Conservation (phyloP, 345 rosid species). For the Erysimum cheiranthoides region DNA sequence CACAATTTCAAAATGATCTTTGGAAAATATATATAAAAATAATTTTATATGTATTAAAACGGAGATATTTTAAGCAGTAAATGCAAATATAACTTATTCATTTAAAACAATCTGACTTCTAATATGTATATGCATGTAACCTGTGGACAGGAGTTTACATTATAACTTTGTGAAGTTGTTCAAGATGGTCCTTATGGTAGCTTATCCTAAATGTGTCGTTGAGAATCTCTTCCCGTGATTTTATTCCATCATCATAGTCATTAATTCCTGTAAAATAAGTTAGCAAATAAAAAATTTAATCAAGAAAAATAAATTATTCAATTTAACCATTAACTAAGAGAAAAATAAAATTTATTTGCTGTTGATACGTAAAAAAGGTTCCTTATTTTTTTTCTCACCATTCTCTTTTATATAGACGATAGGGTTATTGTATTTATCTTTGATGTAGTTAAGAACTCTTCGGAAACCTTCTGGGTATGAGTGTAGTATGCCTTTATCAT, state of each 20-base stretch:
- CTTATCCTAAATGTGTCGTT: constrained; percentile 22
- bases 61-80: neutral
- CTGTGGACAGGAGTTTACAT: constrained; percentile 20
- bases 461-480: constrained; percentile 36
- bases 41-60: neutral
- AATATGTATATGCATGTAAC: neutral
- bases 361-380: neutral
- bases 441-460: constrained; percentile 38
- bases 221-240: constrained; percentile 7
- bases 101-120: neutral
- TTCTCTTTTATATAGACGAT: constrained; percentile 56
- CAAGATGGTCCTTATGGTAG: constrained; percentile 19
- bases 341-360: neutral
- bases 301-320: neutral
- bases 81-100: neutral
- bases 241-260: constrained; percentile 16
- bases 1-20: neutral
- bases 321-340: neutral
- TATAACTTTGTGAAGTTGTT: constrained; percentile 27
- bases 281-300: neutral
- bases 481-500: neutral
- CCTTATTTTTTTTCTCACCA: constrained; percentile 35
- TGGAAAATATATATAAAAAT: too few species aligned
- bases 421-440: constrained; percentile 55
- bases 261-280: constrained; percentile 13